Percentiles rank a stretch among this genome's conserved stretches.
These are phyloP conservation scores for Butyriboletus appendiculatus DNA, from an alignment of 1,284 basidiomycete species.

Conservation along the genomic window DNA sequence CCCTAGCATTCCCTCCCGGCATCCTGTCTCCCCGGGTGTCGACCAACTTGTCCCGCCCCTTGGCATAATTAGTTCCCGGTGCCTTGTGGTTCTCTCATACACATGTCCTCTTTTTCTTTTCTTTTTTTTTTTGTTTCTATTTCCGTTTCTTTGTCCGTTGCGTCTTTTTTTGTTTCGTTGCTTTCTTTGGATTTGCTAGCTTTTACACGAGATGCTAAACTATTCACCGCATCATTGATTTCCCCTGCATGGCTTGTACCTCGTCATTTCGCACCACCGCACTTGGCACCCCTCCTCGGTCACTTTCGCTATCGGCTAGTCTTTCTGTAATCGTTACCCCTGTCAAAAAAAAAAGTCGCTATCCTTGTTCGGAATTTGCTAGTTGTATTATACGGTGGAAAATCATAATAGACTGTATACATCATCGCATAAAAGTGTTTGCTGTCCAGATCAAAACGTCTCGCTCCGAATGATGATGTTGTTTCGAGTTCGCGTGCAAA, in stretches of 20 bases:
- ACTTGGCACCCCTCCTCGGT: constrained; percentile 2
- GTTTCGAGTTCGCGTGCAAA: constrained; percentile 8
- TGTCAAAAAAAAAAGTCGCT: constrained; percentile 1
- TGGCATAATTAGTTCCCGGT: neutral
- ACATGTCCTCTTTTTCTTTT: neutral
- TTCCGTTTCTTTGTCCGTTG: neutral
- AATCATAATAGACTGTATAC: constrained; percentile 20
- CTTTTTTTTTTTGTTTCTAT: neutral
- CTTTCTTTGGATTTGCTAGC: constrained; percentile 16
- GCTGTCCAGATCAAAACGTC: constrained; percentile 1
- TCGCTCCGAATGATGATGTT: neutral
- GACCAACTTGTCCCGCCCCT: neutral
- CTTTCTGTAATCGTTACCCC: constrained; percentile 13
- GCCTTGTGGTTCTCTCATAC: neutral
- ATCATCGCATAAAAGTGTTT: neutral
- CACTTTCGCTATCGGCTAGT: neutral
- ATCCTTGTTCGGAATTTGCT: constrained; percentile 2
- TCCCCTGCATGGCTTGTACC: constrained; percentile 22
- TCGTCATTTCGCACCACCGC: constrained; percentile 10
- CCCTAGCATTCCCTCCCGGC: neutral
- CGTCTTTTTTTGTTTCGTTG: neutral
- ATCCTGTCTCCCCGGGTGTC: neutral
- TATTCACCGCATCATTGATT: constrained; percentile 23
- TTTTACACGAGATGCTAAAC: constrained; percentile 10
- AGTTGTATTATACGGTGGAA: constrained; percentile 24